Conservation (phyloP, 1,284 basidiomycete species). For the Boletellus deceptivus region DNA sequence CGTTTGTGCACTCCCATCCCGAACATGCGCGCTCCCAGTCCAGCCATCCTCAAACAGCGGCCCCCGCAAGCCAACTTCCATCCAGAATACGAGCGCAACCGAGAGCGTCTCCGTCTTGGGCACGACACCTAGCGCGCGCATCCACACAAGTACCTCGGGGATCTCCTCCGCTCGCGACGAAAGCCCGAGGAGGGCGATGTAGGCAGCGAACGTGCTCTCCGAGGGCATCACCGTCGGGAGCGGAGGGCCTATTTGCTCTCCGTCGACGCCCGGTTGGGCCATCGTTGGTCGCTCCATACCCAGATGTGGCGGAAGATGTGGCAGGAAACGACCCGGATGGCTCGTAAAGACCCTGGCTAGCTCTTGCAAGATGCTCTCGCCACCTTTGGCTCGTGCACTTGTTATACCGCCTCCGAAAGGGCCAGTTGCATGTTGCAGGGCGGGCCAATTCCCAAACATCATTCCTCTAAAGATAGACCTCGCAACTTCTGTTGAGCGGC, state of each 20-base stretch:
- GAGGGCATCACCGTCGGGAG: constrained; percentile 48
- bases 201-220: constrained; percentile 53
- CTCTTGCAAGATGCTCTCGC: constrained; percentile 27
- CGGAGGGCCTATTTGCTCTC: constrained; percentile 16
- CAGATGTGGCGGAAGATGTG: neutral
- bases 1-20: constrained; percentile 18
- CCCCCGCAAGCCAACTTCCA: constrained; percentile 62
- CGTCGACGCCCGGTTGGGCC: neutral
- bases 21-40: constrained; percentile 15
- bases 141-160: constrained; percentile 75
- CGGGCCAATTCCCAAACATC: constrained; percentile 50
- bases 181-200: constrained; percentile 63
- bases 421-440: constrained; percentile 21
- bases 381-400: constrained; percentile 19
- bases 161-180: constrained; percentile 54
- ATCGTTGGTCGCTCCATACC: constrained; percentile 11
- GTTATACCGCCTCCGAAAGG: constrained; percentile 34
- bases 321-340: constrained; percentile 15
- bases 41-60: constrained; percentile 51
- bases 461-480: constrained; percentile 49
- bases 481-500: constrained; percentile 44
- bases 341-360: constrained; percentile 15
- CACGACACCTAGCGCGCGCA: constrained; percentile 56
- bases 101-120: constrained; percentile 60
- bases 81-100: constrained; percentile 66